Evolutionary conservation across 2,329 filamentous ascomycete genomes (phyloP), one percentile per base, ranked within the genome.

Genomic region (Ceratocystis colombiana): DNA sequence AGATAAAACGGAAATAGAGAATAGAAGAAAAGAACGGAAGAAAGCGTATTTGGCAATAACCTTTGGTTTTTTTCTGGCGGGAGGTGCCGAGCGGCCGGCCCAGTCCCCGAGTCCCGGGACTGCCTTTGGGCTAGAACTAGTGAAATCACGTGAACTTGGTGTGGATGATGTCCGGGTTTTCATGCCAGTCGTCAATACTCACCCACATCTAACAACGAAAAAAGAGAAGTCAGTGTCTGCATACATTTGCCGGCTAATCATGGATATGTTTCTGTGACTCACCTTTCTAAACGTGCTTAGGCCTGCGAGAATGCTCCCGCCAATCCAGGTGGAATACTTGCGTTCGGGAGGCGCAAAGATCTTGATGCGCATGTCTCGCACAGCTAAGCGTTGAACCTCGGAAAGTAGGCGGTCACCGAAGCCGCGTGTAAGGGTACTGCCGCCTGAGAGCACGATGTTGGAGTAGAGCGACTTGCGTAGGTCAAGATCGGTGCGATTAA

Each of bases 281-380:
- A 94, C 91, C 88, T 97, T 99, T 80, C 93, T 88, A 79, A 99
- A 99, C 65, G 94, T 99, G 79, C 93, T 97, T 76, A 99, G 78
- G 5, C 94, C 93, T 44, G 94, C 94, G 70, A 99, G 80, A 77
- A 99, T 99, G 76, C 94, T 96, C 66, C 94, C 94, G 70, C 94
- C 94, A 71, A 97, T 97, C 94, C 94, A 99, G 41, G 94, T 99
- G 69, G 91, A 96, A 79, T 97, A 99, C 77, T 97, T 96, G 71
- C 94, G 84, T 80, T 99, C 94, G 5, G 94, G 93, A 66, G 94
- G 94, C 65, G 94, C 94, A 79, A 96, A 96, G 74, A 99, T 99
- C 82, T 96, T 96, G 79, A 99, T 97, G 73, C 92, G 86, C 93
- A 96, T 99, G 75, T 99, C 94, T 81, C 96, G 96, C 71, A 97